A percentile compares a stretch with the other conserved stretches of the same genome.
Conservation (phyloP, 2,329 filamentous ascomycete species). For the Akanthomyces muscarius region DNA sequence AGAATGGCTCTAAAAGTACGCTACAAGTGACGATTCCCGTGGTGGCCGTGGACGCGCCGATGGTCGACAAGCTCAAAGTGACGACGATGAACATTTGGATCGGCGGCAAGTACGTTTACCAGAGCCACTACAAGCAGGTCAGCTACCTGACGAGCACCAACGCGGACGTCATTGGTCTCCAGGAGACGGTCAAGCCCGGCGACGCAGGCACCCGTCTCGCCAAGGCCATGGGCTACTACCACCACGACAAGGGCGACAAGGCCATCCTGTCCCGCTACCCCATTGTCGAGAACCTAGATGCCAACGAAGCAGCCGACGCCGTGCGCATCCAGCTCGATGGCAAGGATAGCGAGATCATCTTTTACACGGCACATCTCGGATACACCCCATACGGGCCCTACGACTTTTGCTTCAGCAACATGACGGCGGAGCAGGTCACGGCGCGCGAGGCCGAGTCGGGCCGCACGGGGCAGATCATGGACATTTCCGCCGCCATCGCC, state of each 20-base stretch:
- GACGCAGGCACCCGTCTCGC: constrained; percentile 32
- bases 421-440: constrained; percentile 31
- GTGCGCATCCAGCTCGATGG: constrained; percentile 35
- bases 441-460: constrained; percentile 33
- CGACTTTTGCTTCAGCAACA: constrained; percentile 38
- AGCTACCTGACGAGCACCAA: constrained; percentile 30
- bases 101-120: constrained; percentile 33
- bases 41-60: constrained; percentile 21
- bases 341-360: constrained; percentile 28
- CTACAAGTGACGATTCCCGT: constrained; percentile 33
- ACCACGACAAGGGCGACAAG: constrained; percentile 32
- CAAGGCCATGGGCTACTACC: constrained; percentile 37
- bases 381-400: constrained; percentile 41
- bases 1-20: constrained; percentile 23
- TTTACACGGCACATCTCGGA: constrained; percentile 36
- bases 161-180: constrained; percentile 36
- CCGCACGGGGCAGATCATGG: constrained; percentile 36
- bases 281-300: constrained; percentile 29
- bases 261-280: constrained; percentile 38
- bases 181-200: constrained; percentile 30
- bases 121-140: constrained; percentile 38
- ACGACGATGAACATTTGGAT: constrained; percentile 40
- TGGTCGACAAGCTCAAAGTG: constrained; percentile 34
- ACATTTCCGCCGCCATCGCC: constrained; percentile 33
- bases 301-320: constrained; percentile 28